Conservation (phyloP, 1,284 basidiomycete genomes). For the Apiotrichum domesticum region DNA sequence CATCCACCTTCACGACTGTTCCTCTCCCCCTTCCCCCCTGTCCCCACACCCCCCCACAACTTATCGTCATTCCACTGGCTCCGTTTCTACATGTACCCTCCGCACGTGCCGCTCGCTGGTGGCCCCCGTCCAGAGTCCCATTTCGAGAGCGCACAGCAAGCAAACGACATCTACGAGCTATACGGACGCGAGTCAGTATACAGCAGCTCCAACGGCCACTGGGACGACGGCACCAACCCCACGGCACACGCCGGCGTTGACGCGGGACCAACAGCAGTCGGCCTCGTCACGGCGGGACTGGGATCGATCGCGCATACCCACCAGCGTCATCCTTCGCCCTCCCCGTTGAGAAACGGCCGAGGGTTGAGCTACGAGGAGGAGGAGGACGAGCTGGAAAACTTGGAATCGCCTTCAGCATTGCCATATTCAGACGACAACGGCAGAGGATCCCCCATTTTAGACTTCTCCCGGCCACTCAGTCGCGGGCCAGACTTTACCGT, state of each 20-base stretch:
- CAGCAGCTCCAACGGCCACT: neutral
- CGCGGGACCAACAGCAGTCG: no score
- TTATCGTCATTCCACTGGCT: no score
- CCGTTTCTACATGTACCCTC: neutral
- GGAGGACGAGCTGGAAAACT: neutral
- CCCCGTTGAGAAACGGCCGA: neutral
- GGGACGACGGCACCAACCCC: no score
- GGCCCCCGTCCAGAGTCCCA: conserved; percentile 14
- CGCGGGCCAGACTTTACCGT: neutral
- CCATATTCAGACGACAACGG: neutral
- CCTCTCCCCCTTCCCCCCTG: no score
- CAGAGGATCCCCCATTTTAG: neutral
- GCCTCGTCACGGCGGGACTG: no score
- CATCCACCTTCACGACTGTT: no score
- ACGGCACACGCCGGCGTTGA: no score
- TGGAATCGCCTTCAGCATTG: neutral
- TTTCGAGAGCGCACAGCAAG: conserved; percentile 20
- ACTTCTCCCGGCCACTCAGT: neutral
- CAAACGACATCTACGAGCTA: conserved; percentile 28
- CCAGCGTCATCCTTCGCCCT: neutral
- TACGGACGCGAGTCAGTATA: conserved; percentile 16
- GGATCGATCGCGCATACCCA: no score
- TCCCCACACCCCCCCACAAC: no score
- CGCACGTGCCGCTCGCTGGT: neutral
- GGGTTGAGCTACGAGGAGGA: neutral